These are phyloP conservation scores for Microglena sp. DNA, from an alignment of 139 green algal species.

Conservation along the genomic window DNA sequence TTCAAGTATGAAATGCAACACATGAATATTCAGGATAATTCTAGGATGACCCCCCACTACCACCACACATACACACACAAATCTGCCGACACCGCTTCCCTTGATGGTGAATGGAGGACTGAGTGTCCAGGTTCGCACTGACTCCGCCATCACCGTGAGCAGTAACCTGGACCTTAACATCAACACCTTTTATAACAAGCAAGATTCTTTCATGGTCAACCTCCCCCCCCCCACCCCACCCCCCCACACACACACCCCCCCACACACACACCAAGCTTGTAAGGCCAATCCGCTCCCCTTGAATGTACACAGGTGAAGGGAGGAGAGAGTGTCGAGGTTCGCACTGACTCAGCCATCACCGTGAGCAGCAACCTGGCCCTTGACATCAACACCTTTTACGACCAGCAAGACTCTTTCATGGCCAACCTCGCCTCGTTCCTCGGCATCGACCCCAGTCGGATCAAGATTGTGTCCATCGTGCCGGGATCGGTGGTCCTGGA, in stretches of 20 bases:
- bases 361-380: conserved; percentile 6
- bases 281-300: background rate
- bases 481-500: too few species aligned
- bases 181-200: conserved; percentile 8
- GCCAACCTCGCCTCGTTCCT: conserved; percentile 21
- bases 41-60: too few species aligned
- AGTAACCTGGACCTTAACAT: conserved; percentile 1
- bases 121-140: conserved; percentile 11
- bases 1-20: too few species aligned
- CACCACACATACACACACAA: too few species aligned
- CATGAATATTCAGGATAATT: too few species aligned
- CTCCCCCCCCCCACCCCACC: background rate
- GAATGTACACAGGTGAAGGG: background rate
- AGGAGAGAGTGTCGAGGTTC: too few species aligned
- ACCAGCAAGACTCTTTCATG: conserved; percentile 15
- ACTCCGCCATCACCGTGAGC: conserved; percentile 1
- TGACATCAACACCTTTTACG: conserved; percentile 7
- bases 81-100: too few species aligned
- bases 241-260: background rate
- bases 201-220: background rate
- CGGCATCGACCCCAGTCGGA: conserved; percentile 14
- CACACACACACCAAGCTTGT: background rate
- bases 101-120: too few species aligned
- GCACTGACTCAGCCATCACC: conserved; percentile 4
- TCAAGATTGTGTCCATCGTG: conserved; percentile 3